Evolutionary conservation across 441 rosid species (phyloP).

Genomic region (Adansonia madagascariensis): DNA sequence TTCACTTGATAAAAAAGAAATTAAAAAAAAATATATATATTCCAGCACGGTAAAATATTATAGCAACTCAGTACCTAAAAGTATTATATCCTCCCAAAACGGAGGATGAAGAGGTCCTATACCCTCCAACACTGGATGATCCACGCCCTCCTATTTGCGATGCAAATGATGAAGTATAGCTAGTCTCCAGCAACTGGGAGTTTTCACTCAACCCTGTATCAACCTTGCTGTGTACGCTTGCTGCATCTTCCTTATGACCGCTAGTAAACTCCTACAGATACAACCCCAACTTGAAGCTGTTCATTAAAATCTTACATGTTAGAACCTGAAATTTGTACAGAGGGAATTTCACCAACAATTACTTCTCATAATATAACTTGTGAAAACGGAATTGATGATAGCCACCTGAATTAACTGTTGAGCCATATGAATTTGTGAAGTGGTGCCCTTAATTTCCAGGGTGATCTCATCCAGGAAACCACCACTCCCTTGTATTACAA

Average conservation of each 20-base stretch:
- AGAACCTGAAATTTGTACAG: background rate
- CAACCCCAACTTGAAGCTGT: background rate
- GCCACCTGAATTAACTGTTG: conserved; percentile 59
- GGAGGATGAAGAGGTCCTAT: conserved; percentile 36
- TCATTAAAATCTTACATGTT: background rate
- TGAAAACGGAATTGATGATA: too few species aligned
- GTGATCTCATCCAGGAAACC: conserved; percentile 60
- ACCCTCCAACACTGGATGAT: background rate
- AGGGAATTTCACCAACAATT: background rate
- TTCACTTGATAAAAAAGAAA: background rate
- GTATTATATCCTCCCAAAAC: conserved; percentile 45
- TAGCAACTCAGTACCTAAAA: conserved; percentile 45
- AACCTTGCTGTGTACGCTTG: conserved; percentile 44
- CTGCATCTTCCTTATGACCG: conserved; percentile 42
- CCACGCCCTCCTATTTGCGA: conserved; percentile 35
- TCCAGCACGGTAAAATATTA: background rate
- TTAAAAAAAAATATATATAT: too few species aligned
- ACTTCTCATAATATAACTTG: background rate
- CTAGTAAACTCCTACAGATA: conserved; percentile 47
- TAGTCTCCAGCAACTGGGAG: conserved; percentile 45
- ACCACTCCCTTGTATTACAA: conserved; percentile 53
- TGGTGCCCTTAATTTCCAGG: conserved; percentile 61
- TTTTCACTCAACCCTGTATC: conserved; percentile 44
- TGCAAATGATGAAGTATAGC: conserved; percentile 41
- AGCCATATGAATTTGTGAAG: conserved; percentile 57